A percentile compares a stretch with the other conserved stretches of the same genome.
phyloP scores from a whole-genome alignment of 768 basidiomycete genomes.

The Kwoniella shandongensis region DNA sequence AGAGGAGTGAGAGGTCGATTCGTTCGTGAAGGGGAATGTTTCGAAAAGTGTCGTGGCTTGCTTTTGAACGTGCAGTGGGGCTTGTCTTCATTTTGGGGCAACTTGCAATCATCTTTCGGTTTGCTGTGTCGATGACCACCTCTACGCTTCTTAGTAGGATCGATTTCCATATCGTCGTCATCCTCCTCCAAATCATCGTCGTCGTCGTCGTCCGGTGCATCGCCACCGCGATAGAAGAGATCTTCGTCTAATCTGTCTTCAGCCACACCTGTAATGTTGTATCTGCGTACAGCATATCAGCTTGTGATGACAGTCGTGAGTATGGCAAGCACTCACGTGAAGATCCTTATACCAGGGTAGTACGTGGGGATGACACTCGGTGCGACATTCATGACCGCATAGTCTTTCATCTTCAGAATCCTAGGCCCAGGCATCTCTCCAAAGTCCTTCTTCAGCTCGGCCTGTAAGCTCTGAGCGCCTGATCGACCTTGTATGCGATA shows the following conservation, averaged over 20 bases:
- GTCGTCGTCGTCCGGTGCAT: conserved; percentile 19
- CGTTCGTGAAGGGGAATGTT: conserved; percentile 66
- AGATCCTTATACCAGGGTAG: conserved; percentile 75
- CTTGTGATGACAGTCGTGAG: neutral
- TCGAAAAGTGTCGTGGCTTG: conserved; percentile 60
- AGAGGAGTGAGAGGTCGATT: conserved; percentile 72
- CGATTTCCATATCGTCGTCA: conserved; percentile 54
- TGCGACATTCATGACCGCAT: conserved; percentile 73
- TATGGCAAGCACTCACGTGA: conserved; percentile 57
- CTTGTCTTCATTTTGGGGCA: conserved; percentile 50
- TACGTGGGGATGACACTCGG: conserved; percentile 88
- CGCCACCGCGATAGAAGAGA: conserved; percentile 26
- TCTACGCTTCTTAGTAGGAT: conserved; percentile 60
- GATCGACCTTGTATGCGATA: conserved; percentile 31
- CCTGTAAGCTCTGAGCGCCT: conserved; percentile 56
- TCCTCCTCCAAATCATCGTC: conserved; percentile 12
- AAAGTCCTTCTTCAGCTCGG: conserved; percentile 66
- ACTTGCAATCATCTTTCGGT: conserved; percentile 50
- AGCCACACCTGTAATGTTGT: conserved; percentile 64
- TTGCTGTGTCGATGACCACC: conserved; percentile 62
- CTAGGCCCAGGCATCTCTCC: conserved; percentile 61
- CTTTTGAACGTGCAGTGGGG: conserved; percentile 50
- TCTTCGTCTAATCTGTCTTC: conserved; percentile 21
- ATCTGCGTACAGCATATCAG: conserved; percentile 34
- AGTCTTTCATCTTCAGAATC: conserved; percentile 63